These are phyloP conservation scores for Starmerella bombicola DNA, from an alignment of 805 yeast species.

Conservation along the genomic window DNA sequence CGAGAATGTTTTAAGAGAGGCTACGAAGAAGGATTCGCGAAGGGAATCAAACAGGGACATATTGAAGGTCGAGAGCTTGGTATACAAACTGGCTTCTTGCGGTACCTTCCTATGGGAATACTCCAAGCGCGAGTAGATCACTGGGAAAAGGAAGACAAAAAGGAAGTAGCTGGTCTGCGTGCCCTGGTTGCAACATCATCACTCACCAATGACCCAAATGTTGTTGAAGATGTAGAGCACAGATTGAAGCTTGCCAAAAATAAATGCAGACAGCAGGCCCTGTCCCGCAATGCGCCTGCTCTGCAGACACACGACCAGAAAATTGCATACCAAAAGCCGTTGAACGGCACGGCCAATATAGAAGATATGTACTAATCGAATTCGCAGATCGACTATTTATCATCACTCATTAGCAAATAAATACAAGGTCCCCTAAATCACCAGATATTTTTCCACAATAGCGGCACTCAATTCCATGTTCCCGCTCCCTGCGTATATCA, in stretches of 20 bases:
- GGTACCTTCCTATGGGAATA: slow-evolving; percentile 53
- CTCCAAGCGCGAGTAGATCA: slow-evolving; percentile 39
- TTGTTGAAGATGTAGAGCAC: slow-evolving; percentile 45
- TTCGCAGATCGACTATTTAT: not conserved
- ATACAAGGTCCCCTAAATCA: slow-evolving; percentile 28
- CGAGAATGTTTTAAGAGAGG: slow-evolving; percentile 47
- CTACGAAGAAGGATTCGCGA: slow-evolving; percentile 52
- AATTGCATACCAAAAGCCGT: slow-evolving; percentile 23
- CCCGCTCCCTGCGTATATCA: slow-evolving; percentile 66
- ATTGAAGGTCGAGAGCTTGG: slow-evolving; percentile 80
- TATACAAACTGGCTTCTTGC: slow-evolving; percentile 32
- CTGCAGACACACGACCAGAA: slow-evolving; percentile 31
- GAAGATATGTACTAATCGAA: slow-evolving; percentile 25
- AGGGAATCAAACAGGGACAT: slow-evolving; percentile 46
- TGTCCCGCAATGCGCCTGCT: slow-evolving; percentile 23
- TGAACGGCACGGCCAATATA: slow-evolving; percentile 26
- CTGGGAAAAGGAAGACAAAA: slow-evolving; percentile 22
- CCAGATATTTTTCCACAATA: slow-evolving; percentile 54
- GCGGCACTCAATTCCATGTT: slow-evolving; percentile 51
- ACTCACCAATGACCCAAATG: slow-evolving; percentile 39
- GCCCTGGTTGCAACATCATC: slow-evolving; percentile 26
- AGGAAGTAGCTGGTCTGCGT: slow-evolving; percentile 23
- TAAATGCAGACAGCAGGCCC: slow-evolving; percentile 43
- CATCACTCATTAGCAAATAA: too few relatives aligned
- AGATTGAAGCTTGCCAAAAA: slow-evolving; percentile 45